Conservation (phyloP, 2,329 filamentous ascomycete species). For the Paramyrothecium sp. region DNA sequence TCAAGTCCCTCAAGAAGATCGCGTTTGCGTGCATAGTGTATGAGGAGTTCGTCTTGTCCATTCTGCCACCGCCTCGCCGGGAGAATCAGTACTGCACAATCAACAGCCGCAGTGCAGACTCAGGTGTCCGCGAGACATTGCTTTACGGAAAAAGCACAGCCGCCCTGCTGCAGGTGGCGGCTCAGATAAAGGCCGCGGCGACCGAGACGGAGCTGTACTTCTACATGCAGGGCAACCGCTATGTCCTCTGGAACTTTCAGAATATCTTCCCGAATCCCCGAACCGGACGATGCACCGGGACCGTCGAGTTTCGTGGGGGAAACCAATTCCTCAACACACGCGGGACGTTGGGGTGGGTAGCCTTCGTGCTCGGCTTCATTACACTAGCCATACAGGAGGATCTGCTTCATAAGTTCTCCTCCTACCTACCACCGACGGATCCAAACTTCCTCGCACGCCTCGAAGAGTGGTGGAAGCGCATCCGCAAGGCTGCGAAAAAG, state of each 20-base stretch:
- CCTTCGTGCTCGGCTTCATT: constrained; percentile 36
- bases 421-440: constrained; percentile 22
- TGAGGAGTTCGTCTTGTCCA: constrained; percentile 30
- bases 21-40: constrained; percentile 33
- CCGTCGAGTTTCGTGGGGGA: constrained; percentile 37
- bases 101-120: constrained; percentile 29
- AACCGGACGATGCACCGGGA: constrained; percentile 33
- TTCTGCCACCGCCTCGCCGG: constrained; percentile 29
- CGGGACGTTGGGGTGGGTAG: constrained; percentile 36
- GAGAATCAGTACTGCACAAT: constrained; percentile 33
- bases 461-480: constrained; percentile 31
- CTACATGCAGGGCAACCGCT: constrained; percentile 37
- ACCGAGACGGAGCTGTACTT: constrained; percentile 29
- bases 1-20: constrained; percentile 32
- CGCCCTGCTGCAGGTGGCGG: constrained; percentile 24
- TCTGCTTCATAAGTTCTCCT: constrained; percentile 24
- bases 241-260: constrained; percentile 39
- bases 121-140: constrained; percentile 26
- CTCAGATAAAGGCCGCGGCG: constrained; percentile 20
- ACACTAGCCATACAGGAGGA: constrained; percentile 34
- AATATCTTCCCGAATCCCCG: constrained; percentile 35
- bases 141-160: constrained; percentile 22
- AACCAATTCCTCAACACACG: constrained; percentile 36
- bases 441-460: constrained; percentile 26
- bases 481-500: constrained; percentile 31